Conservation (phyloP, 768 basidiomycete species). For the Auricularia sp. region DNA sequence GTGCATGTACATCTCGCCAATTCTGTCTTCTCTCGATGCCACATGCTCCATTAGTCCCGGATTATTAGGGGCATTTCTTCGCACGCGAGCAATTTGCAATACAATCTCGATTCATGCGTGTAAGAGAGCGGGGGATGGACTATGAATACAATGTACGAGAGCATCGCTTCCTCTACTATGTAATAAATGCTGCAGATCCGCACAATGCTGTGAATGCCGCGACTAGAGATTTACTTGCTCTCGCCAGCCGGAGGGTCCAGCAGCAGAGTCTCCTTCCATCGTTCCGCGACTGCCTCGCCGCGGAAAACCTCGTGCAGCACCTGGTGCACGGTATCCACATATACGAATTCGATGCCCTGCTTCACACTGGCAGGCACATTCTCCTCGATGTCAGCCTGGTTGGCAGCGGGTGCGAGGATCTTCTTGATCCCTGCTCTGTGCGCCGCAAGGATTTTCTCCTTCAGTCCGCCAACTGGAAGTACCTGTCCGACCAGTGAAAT, state of each 20-base stretch:
- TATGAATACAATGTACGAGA: neutral
- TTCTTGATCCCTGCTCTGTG: conserved; percentile 96
- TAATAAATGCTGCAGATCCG: neutral
- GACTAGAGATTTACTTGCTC: neutral
- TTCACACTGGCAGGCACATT: conserved; percentile 96
- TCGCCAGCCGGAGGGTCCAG: conserved; percentile 9
- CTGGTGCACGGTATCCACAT: conserved; percentile 87
- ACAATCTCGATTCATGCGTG: neutral
- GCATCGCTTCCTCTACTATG: neutral
- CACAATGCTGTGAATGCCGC: neutral
- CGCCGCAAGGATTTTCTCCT: conserved; percentile 93
- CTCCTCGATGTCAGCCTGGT: conserved; percentile 91
- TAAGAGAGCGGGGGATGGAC: neutral
- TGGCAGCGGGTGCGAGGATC: conserved; percentile 77
- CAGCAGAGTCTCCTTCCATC: conserved; percentile 58
- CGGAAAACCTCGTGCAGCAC: conserved; percentile 83
- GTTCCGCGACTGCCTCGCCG: conserved; percentile 44
- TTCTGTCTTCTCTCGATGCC: too few species aligned
- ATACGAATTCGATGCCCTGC: conserved; percentile 88
- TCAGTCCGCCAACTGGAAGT: conserved; percentile 88
- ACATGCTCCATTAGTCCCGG: too few species aligned
- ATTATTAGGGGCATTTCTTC: too few species aligned
- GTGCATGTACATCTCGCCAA: neutral
- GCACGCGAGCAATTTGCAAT: too few species aligned
- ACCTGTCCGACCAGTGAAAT: conserved; percentile 95